A percentile compares a stretch with the other conserved stretches of the same genome.
Evolutionary conservation across 2,329 filamentous ascomycete species (phyloP).

Genomic region (Biscogniauxia marginata): DNA sequence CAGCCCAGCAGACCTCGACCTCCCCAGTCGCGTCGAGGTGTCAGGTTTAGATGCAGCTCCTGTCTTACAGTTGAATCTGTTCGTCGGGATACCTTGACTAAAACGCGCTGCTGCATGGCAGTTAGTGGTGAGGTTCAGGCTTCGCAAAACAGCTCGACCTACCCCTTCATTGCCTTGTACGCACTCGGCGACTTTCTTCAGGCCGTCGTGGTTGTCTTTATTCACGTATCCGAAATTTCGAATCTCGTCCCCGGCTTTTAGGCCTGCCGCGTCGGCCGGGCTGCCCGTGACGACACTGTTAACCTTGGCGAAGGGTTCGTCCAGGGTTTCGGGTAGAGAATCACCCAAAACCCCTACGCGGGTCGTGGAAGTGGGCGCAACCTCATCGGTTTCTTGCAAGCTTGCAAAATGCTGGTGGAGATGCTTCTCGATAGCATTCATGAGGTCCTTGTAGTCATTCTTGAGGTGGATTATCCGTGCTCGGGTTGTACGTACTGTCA

Average conservation of each 20-base stretch:
- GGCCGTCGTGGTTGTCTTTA: conserved; percentile 78
- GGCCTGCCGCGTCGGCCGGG: conserved; percentile 78
- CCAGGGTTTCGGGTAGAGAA: conserved; percentile 35
- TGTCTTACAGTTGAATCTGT: conserved; percentile 41
- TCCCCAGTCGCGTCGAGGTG: conserved; percentile 80
- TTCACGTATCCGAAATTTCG: conserved; percentile 84
- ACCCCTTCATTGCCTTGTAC: conserved; percentile 90
- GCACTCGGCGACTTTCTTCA: conserved; percentile 83
- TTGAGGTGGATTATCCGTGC: conserved; percentile 83
- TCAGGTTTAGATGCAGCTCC: conserved; percentile 70
- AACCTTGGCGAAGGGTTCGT: conserved; percentile 77
- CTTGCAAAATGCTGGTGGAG: conserved; percentile 90
- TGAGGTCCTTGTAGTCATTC: conserved; percentile 91
- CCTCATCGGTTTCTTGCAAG: conserved; percentile 52
- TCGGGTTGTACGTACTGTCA: conserved; percentile 83
- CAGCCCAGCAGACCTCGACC: conserved; percentile 87
- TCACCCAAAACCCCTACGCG: conserved; percentile 31
- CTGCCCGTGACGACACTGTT: conserved; percentile 77
- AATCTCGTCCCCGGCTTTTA: conserved; percentile 78
- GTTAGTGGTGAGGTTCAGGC: conserved; percentile 9
- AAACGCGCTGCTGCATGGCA: conserved; percentile 58
- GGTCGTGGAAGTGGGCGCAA: conserved; percentile 24
- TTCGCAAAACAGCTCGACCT: conserved; percentile 40
- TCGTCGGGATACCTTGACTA: conserved; percentile 63
- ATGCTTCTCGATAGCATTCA: conserved; percentile 77